Evolutionary conservation across 2,329 filamentous ascomycete species (phyloP).

Genomic region (Trichoderma guizhouense): DNA sequence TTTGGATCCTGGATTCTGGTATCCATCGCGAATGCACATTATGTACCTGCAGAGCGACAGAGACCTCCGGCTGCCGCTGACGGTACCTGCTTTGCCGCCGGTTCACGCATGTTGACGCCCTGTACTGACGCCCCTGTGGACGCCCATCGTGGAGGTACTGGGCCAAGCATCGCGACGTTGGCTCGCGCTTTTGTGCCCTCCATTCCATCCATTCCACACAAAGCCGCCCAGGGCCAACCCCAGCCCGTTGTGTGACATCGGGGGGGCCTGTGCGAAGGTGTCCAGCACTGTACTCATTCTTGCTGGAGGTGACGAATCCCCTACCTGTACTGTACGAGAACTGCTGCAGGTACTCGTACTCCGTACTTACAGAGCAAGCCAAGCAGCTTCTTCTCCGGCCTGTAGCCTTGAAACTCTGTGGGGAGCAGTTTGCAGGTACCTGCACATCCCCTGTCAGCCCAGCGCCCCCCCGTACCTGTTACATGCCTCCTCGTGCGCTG

Average conservation of each 20-base stretch:
- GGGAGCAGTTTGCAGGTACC: constrained; percentile 2
- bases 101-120: constrained; percentile 1
- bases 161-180: constrained; percentile 12
- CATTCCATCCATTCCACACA: constrained; percentile 6
- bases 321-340: not conserved
- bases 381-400: not conserved
- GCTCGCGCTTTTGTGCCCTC: not conserved
- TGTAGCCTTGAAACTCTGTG: constrained; percentile 3
- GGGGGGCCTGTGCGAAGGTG: not conserved
- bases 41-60: not conserved
- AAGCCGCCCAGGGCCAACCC: not conserved
- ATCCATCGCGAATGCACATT: not conserved
- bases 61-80: not conserved
- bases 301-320: not conserved
- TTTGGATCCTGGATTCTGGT: not conserved
- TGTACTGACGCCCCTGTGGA: not conserved
- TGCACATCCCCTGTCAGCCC: not conserved
- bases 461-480: not conserved
- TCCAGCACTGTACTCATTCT: not conserved
- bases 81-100: constrained; percentile 10
- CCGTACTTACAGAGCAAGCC: not conserved
- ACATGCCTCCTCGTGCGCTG: not conserved
- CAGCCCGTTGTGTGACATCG: constrained; percentile 4
- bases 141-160: not conserved
- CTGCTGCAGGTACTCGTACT: not conserved